phyloP scores from a whole-genome alignment of 768 basidiomycete species.

The Xerocomellus intermedius region DNA sequence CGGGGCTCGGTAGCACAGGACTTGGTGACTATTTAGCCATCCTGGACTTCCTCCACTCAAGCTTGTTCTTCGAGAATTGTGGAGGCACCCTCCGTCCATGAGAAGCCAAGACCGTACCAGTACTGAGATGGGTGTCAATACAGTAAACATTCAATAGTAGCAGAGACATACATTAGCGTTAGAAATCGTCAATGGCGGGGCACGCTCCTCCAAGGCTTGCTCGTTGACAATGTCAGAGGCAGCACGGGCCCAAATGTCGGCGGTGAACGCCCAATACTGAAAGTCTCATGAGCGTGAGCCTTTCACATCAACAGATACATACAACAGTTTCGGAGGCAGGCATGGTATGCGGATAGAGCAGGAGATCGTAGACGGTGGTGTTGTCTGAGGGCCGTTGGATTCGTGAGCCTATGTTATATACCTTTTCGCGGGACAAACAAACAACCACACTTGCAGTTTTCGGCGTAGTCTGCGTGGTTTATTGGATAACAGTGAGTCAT shows the following conservation, averaged over 20 bases:
- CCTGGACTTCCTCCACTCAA: background rate
- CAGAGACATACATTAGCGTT: background rate
- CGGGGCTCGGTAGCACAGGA: too few species aligned
- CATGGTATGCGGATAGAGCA: too few species aligned
- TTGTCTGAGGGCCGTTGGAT: too few species aligned
- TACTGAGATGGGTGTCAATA: background rate
- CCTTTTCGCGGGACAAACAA: too few species aligned
- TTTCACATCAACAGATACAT: too few species aligned
- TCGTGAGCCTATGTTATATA: too few species aligned
- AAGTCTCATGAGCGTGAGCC: background rate
- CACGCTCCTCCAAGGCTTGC: background rate
- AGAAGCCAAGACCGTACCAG: background rate
- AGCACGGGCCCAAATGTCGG: too few species aligned
- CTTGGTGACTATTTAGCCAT: background rate
- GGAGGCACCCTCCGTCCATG: background rate
- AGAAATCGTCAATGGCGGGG: background rate
- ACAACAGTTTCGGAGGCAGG: too few species aligned
- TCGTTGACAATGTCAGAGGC: background rate
- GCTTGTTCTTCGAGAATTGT: background rate
- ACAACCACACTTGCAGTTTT: too few species aligned
- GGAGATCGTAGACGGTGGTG: too few species aligned
- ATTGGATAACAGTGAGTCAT: too few species aligned
- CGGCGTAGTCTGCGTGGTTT: too few species aligned
- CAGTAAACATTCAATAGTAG: background rate
- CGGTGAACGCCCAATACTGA: background rate